phyloP scores from a whole-genome alignment of 1,139 yeast genomes.

The Suzukiozyma palmioleophila region DNA sequence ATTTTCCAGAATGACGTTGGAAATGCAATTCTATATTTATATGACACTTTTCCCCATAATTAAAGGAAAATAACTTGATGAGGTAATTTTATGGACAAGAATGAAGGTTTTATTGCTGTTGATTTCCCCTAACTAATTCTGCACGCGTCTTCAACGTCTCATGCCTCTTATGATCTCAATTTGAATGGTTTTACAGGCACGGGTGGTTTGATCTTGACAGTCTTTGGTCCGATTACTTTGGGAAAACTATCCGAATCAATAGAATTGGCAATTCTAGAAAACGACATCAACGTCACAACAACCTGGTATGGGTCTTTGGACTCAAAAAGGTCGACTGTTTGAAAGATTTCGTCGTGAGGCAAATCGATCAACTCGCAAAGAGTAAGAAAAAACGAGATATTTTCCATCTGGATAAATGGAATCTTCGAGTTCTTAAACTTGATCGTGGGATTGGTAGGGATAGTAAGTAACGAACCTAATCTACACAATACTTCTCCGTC shows the following conservation, averaged over 20 bases:
- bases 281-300: constrained; percentile 64
- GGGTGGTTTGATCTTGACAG: constrained; percentile 29
- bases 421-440: constrained; percentile 61
- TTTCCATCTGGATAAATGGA: constrained; percentile 90
- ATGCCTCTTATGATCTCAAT: constrained; percentile 7
- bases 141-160: no score
- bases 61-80: no score
- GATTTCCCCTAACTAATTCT: no score
- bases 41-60: no score
- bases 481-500: constrained; percentile 66
- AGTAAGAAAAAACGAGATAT: constrained; percentile 65
- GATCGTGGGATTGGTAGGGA: constrained; percentile 33
- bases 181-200: constrained; percentile 35
- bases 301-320: constrained; percentile 75
- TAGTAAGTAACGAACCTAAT: constrained; percentile 34
- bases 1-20: no score
- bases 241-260: constrained; percentile 29
- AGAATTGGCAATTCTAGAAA: constrained; percentile 49
- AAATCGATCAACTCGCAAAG: constrained; percentile 63
- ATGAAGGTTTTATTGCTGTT: no score
- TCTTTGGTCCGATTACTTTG: constrained; percentile 34
- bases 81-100: no score
- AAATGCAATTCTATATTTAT: no score
- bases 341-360: constrained; percentile 80
- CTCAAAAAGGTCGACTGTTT: constrained; percentile 77